Evolutionary conservation across 1,284 basidiomycete species (phyloP), one percentile per base, ranked within the genome.

Genomic region (Athelia psychrophila): DNA sequence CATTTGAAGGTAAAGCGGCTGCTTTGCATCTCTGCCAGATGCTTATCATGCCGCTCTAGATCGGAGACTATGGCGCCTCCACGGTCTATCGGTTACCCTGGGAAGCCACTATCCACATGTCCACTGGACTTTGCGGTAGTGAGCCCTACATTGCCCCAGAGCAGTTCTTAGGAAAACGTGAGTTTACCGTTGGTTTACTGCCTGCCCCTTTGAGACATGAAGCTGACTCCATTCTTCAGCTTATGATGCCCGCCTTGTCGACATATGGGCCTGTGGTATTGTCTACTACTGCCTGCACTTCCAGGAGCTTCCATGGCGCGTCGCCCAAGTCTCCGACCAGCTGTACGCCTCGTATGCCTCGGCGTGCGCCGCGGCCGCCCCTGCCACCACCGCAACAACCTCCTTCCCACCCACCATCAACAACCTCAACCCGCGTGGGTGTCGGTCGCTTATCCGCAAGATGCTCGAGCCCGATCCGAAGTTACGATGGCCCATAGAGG

Each of bases 91-190:
- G 96, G 55, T 87, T 99, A 62, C 98, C 96, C 51, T 99, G 96
- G 96, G 96, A 99, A 73, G 80, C 90, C 59, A 96, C 94, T 51
- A 91, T 98, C 44, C 96, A 99, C 70, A 88, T 98, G 84, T 94
- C 90, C 32, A 98, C 96, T 48, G 96, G 96, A 2, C 78, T 99
- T 19, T 99, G 96, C 63, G 96, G 96, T 12, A 95, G 92, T 56
- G 97, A 99, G 68, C 96, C 96, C 0, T 99, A 99, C 71, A 98
- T 99, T 63, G 96, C 96, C 15, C 96, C 96, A 23, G 96, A 99
- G 69, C 92, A 98, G 71, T 99, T 98, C 65, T 77, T 95, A 60
- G 86, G 88, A 65, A 96, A 97, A 84, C 93, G 93, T 95, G 77
- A 84, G 91, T 78, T 63, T 57, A 50, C 57, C 52, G 60, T 60